Evolutionary conservation across 2,329 filamentous ascomycete species (phyloP), one percentile per base, ranked within the genome.

Genomic region (Nemania sp.): DNA sequence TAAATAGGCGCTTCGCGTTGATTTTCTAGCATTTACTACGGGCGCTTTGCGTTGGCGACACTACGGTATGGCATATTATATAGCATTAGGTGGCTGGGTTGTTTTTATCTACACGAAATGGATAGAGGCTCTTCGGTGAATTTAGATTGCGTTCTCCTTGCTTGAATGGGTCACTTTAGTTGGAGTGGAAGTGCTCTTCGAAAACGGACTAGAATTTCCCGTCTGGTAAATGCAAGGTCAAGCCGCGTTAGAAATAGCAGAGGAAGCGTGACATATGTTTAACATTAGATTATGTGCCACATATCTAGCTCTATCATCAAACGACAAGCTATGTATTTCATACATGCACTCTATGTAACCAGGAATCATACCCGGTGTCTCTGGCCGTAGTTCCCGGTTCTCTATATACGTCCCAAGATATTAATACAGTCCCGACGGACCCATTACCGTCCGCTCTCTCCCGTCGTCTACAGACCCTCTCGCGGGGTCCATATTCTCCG

Each of bases 1-100:
- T 85, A 77, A 58, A 54, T 47, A 26, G n/a, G 51, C 41, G 29
- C 35, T 51, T 51, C 20, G 62, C 55, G 24, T 54, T 58, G 45
- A 24, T 26, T 60, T 45, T 2, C 24, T n/a, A 10, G 32, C 24
- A 38, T 53, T 43, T 35, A 35, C 8, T 35, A 43, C 24, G 5
- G 35, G 57, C 38, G 66, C 29, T 27, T 65, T 70, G 32, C 35
- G 57, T 64, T 51, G 7, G 38, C 20, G 64, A 69, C 64, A 63
- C 59, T 47, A 58, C 20, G 47, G 52, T 32, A 67, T 64, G 49
- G 55, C 54, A 60, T 64, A 41, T 18, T 2, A 20, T n/a, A 47
- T 22, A 18, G 45, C 45, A 24, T 47, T 47, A 20, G 45, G 8
- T 20, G 45, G 45, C 24, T 47, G 45, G n/a, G n/a, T 41, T 41